Base-by-base conservation (phyloP, 2,329 filamentous ascomycete genomes). In the Geosmithia morbida region DNA sequence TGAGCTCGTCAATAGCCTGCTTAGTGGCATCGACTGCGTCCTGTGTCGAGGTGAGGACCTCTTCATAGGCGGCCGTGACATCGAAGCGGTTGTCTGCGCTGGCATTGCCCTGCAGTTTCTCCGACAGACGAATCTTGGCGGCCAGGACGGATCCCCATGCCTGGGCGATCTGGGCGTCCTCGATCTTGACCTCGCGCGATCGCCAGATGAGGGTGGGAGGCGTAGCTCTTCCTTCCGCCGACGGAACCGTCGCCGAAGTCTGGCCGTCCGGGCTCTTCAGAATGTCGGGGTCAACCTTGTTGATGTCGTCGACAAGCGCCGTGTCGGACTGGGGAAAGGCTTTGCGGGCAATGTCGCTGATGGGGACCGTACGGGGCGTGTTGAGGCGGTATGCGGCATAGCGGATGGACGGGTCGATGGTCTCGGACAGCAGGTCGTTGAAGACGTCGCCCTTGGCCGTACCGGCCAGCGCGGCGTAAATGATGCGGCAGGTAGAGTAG, bases 1-100 rank as follows among this genome's bases (percentile, higher is more conserved):
- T 77, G 49, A 96, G 70, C 61, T 97, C 92, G 53, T 97, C 90
- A 50, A 96, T 94, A 11, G 88, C 88, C 55, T 85, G 81, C 64
- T 95, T 94, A 1, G 89, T 92, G 5, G 88, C 87, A 65, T 98
- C 92, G 18, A 90, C 87, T 2, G 87, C 87, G 60, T 98, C 90
- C 64, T 97, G 92, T 54, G 87, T 92, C 19, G 88, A 81, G 54
- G 85, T 87, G 22, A 98, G 78, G 47, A 97, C 82, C 52, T 85
- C 85, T 56, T 98, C 92, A 62, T 97, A 98, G 7, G 87, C 87
- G 8, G 82, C 84, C 11, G 89, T 87, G 57, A 83, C 79, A 50
- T 92, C 85, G 54, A 72, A 79, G 46, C 69, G 74, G 48, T 70
- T 66, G 33, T 37, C 33, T 16, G 67, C 62, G 30, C 66, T 62